Evolutionary conservation across 805 yeast genomes (phyloP).

Genomic region (Suhomyces sp.): DNA sequence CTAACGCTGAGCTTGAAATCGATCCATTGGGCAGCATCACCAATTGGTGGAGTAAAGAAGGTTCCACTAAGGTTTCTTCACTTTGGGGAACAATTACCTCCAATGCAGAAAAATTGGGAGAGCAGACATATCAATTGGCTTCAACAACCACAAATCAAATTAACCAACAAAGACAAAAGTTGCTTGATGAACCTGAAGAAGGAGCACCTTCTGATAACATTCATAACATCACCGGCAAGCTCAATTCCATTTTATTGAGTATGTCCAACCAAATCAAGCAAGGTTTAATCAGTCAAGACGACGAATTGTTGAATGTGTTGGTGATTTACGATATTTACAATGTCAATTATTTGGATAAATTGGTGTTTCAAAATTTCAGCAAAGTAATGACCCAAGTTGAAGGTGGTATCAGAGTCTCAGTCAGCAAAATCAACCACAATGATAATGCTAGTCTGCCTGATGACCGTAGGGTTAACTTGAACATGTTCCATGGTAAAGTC

Average conservation of each 20-base stretch:
- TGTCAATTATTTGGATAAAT: conserved; percentile 45
- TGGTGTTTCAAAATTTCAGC: conserved; percentile 55
- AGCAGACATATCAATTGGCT: conserved; percentile 51
- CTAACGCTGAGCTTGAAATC: conserved; percentile 24
- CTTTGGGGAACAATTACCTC: conserved; percentile 68
- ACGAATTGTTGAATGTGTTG: conserved; percentile 40
- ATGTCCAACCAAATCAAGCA: conserved; percentile 45
- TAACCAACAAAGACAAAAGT: conserved; percentile 39
- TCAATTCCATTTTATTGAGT: conserved; percentile 32
- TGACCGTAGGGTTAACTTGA: conserved; percentile 47
- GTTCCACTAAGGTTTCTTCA: conserved; percentile 62
- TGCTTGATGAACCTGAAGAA: conserved; percentile 25
- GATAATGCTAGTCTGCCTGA: conserved; percentile 14
- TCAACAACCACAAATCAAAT: conserved; percentile 43
- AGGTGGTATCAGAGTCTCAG: conserved; percentile 66
- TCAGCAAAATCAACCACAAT: conserved; percentile 48
- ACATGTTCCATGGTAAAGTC: conserved; percentile 71
- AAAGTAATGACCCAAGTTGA: conserved; percentile 72
- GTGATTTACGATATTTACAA: conserved; percentile 66
- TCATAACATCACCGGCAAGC: conserved; percentile 24
- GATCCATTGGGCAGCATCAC: conserved; percentile 69
- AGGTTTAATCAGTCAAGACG: conserved; percentile 59
- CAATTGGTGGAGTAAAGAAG: conserved; percentile 74
- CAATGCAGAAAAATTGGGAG: conserved; percentile 48
- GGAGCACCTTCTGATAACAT: conserved; percentile 25